phyloP scores from a whole-genome alignment of 257 asterid species.

The Solanum arcanum region DNA sequence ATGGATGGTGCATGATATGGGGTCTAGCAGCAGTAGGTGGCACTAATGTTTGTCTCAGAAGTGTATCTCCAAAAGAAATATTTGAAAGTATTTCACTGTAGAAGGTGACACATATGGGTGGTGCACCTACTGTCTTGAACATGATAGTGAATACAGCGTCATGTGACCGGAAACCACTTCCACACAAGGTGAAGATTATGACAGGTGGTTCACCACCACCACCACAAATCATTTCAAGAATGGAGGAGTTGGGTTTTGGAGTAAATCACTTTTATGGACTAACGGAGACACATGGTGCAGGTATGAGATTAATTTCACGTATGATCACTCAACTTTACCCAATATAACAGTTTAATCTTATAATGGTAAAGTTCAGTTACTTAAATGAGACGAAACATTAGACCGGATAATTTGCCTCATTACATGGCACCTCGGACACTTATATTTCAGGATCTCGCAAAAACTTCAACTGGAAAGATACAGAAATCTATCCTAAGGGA shows the following conservation, averaged over 20 bases:
- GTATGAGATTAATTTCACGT: neutral
- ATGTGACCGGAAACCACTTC: neutral
- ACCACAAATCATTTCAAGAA: neutral
- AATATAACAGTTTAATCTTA: neutral
- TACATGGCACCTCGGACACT: neutral
- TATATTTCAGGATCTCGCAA: neutral
- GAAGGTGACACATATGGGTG: neutral
- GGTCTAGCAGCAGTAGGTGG: slow-evolving; percentile 27
- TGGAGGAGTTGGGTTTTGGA: neutral
- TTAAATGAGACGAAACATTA: neutral
- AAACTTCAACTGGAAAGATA: neutral
- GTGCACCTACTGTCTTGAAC: slow-evolving; percentile 1
- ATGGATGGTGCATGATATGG: slow-evolving; percentile 30
- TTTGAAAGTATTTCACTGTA: neutral
- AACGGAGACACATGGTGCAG: neutral
- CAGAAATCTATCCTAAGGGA: neutral
- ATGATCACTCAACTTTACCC: neutral
- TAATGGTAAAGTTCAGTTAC: neutral
- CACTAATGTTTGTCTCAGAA: slow-evolving; percentile 21
- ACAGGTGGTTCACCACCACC: neutral
- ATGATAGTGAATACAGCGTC: neutral
- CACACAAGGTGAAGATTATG: neutral
- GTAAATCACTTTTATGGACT: neutral
- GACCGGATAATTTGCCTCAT: neutral
- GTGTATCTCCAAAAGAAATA: slow-evolving; percentile 14